Percentiles rank a stretch among this genome's conserved stretches.
Evolutionary conservation across 2,329 filamentous ascomycete genomes (phyloP).

Genomic region (Fusarium equiseti): DNA sequence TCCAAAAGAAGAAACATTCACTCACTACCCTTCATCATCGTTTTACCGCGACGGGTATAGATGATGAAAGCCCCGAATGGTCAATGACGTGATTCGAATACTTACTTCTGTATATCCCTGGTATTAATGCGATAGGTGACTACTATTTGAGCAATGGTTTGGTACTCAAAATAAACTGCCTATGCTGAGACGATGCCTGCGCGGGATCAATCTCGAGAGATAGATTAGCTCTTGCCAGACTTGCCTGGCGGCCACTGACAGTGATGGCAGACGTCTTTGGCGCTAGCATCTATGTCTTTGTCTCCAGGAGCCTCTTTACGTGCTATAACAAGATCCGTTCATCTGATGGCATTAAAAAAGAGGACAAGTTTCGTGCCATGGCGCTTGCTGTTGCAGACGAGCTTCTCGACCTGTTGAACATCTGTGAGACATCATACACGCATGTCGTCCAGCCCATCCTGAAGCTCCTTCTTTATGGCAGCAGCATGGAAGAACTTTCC

Average conservation of each 20-base stretch:
- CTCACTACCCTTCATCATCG: too few species aligned
- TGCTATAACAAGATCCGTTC: not conserved
- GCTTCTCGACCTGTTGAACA: not conserved
- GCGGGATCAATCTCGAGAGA: too few species aligned
- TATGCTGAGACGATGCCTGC: too few species aligned
- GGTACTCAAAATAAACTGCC: too few species aligned
- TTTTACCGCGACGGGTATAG: too few species aligned
- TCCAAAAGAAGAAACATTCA: not conserved
- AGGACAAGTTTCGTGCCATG: not conserved
- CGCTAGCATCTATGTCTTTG: not conserved
- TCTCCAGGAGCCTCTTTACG: slow-evolving; percentile 1
- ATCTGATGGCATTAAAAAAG: not conserved
- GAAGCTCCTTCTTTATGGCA: slow-evolving; percentile 1
- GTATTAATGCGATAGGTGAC: too few species aligned
- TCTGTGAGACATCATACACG: not conserved
- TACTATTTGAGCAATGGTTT: too few species aligned
- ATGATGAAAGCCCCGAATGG: too few species aligned
- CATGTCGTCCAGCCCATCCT: not conserved
- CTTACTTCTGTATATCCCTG: too few species aligned
- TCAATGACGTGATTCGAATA: too few species aligned
- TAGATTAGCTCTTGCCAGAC: too few species aligned
- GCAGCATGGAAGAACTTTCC: slow-evolving; percentile 3
- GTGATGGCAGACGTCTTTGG: slow-evolving; percentile 6
- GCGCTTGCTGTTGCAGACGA: not conserved
- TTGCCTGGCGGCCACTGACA: slow-evolving; percentile 1